These are phyloP conservation scores for Camillea tinctor DNA, from an alignment of 2,329 filamentous ascomycete genomes.

Conservation along the genomic window DNA sequence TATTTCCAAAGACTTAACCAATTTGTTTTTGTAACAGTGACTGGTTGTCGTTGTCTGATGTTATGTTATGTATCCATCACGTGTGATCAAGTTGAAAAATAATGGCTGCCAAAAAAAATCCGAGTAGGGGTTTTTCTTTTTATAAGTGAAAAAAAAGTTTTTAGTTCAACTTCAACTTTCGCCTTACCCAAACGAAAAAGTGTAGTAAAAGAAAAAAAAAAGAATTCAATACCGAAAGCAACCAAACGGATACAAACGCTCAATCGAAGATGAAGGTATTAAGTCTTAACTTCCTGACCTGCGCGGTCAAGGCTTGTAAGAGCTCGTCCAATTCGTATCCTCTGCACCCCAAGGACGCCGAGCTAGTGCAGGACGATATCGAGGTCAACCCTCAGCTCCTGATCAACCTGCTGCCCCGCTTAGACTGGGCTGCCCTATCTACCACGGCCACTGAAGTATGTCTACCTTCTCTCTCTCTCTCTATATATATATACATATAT, in stretches of 20 bases:
- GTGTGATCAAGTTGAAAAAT: constrained; percentile 20
- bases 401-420: constrained; percentile 77
- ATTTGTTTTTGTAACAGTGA: constrained; percentile 1
- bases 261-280: constrained; percentile 76
- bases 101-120: constrained; percentile 5
- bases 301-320: constrained; percentile 94
- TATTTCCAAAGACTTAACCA: background rate
- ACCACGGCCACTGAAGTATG: constrained; percentile 74
- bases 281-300: constrained; percentile 94
- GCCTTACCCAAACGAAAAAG: constrained; percentile 1
- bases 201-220: no score
- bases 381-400: constrained; percentile 80
- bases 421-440: constrained; percentile 84
- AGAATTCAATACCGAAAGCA: constrained; percentile 8
- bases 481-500: background rate
- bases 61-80: constrained; percentile 12
- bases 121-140: constrained; percentile 8
- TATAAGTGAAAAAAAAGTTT: constrained; percentile 6
- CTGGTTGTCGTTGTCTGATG: background rate
- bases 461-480: no score
- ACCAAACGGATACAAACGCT: constrained; percentile 1
- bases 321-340: constrained; percentile 77
- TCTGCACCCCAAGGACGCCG: constrained; percentile 87
- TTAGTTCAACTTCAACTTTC: constrained; percentile 8
- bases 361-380: constrained; percentile 80